Evolutionary conservation across 2,329 filamentous ascomycete genomes (phyloP).

Genomic region (Ophioceras dolichostomum): DNA sequence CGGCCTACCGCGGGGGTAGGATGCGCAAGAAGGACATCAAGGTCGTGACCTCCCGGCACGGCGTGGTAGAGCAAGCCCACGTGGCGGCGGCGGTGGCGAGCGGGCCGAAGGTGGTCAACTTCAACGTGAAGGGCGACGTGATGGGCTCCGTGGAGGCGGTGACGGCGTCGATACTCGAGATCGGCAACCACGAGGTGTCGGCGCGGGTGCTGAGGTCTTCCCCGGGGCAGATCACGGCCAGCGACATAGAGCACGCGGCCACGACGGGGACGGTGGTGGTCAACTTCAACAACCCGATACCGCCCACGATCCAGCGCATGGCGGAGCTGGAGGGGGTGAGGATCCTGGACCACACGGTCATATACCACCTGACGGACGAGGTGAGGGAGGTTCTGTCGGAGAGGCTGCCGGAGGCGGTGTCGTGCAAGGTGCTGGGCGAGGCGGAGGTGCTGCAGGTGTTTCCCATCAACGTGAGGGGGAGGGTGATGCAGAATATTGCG

Average conservation of each 20-base stretch:
- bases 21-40: too few species aligned
- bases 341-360: slow-evolving; percentile 77
- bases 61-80: slow-evolving; percentile 21
- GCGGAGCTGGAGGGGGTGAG: slow-evolving; percentile 61
- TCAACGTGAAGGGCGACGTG: slow-evolving; percentile 87
- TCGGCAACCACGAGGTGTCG: slow-evolving; percentile 76
- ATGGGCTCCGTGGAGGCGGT: slow-evolving; percentile 91
- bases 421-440: slow-evolving; percentile 67
- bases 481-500: slow-evolving; percentile 62
- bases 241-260: slow-evolving; percentile 78
- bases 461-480: slow-evolving; percentile 66
- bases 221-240: slow-evolving; percentile 71
- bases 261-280: slow-evolving; percentile 65
- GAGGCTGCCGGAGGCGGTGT: slow-evolving; percentile 54
- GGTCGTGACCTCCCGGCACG: slow-evolving; percentile 16
- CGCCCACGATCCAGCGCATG: slow-evolving; percentile 52
- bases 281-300: slow-evolving; percentile 70
- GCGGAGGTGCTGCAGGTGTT: slow-evolving; percentile 78
- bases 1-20: too few species aligned
- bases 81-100: slow-evolving; percentile 19
- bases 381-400: slow-evolving; percentile 57
- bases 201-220: slow-evolving; percentile 65
- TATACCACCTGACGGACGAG: slow-evolving; percentile 68
- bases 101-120: slow-evolving; percentile 50
- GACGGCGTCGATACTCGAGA: slow-evolving; percentile 57